Evolutionary conservation across 176 grass and related monocot species (phyloP), one percentile per base, ranked within the genome.

Genomic region (Bromus sterilis): DNA sequence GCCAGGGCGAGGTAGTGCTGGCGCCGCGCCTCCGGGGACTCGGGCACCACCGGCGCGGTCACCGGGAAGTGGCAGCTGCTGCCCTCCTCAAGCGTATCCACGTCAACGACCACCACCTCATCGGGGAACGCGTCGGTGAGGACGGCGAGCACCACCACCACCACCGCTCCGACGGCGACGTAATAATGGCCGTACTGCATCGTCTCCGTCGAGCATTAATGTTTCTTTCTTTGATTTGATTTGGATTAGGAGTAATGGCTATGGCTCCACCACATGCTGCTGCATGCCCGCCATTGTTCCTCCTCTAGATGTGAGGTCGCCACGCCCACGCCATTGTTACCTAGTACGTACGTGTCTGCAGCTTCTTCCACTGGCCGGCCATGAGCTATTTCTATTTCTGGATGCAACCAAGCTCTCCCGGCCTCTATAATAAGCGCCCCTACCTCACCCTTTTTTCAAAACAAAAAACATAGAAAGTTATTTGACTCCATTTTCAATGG

Each of bases 1-100:
- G 37, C 41, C 68, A 92, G 21, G 31, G 60, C 79, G 26, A 69
- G 60, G 86, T 64, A 82, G 70, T 89, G 76, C 53, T 80, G 40
- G 16, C 71, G 79, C 33, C 90, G 86, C 42, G 78, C 51, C 48
- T 85, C 89, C 11, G 69, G 28, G 35, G 63, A 64, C 2, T 71
- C 74, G 48, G 86, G 89, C 77, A 82, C 68, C 31, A 36, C 10
- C 56, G 79, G 63, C 66, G 84, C 16, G 33, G 34, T 11, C 8
- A 86, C 20, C 11, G 9, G 46, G 78, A 86, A 37, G 29, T 78
- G 62, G 75, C 48, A 42, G 68, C 66, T 67, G 75, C 66, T 51
- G 75, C 67, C 66, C 12, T n/a, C 11, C n/a, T 6, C 24, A 2
- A 71, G 36, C 23, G 42, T 11, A 23, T 4, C 40, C 68, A 20